Evolutionary conservation across 2,329 filamentous ascomycete genomes (phyloP), one percentile per base, ranked within the genome.

Genomic region (Sordariomycetes sp.): DNA sequence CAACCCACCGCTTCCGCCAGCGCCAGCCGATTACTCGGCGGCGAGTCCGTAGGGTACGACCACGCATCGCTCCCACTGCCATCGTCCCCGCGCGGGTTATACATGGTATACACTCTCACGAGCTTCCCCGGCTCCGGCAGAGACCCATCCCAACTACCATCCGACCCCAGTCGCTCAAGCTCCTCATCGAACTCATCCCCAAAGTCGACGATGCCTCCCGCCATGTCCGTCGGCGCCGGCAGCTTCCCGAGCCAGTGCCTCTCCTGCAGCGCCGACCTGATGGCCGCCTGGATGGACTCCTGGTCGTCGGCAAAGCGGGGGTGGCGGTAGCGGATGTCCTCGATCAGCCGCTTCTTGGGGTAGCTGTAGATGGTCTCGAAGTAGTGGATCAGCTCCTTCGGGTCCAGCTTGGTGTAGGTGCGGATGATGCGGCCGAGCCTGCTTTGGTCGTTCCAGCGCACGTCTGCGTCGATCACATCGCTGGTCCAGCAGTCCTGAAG

Each of bases 351-450:
- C 34, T 66, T 67, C 53, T 73, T 74, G 24, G 73, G 72, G 51
- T 75, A 77, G 56, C 68, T 70, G 62, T 75, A 74, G 20, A 72
- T 71, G 56, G 74, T 71, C 32, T 74, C 69, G 51, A 80, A 70
- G 58, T 79, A 71, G 59, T 74, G 67, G 60, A 78, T 70, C n/a
- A 82, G 69, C 57, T 77, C 70, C 12, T 70, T 65, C 0, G 79
- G 79, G 4, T 71, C 68, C 8, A 81, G 69, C 66, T 80, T 81
- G 62, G 76, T 67, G 59, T 74, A 74, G 1, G 72, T 74, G 59
- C 72, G 72, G 48, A 75, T 64, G 36, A 75, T 70, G 20, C 72
- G 70, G 15, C 66, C 65, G 67, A 69, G 71, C 53, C 62, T 63
- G 54, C 68, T 69, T 56, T 70, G 67, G 50, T 72, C 69, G 15